Conservation (phyloP, 2,329 filamentous ascomycete genomes). For the Incumbomyces lentus region DNA sequence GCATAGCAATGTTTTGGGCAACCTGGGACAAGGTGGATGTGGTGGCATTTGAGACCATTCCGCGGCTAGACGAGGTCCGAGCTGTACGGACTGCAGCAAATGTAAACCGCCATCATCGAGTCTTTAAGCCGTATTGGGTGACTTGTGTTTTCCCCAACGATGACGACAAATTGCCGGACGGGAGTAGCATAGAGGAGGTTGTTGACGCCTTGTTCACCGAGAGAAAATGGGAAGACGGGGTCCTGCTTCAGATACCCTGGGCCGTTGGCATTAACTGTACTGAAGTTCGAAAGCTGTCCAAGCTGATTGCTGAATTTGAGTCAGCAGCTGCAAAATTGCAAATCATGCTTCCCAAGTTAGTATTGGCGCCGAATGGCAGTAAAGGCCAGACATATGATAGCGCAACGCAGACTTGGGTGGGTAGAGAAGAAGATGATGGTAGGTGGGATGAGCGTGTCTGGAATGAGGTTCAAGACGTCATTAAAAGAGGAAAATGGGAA, state of each 20-base stretch:
- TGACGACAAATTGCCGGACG: slow-evolving; percentile 46
- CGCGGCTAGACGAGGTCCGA: slow-evolving; percentile 50
- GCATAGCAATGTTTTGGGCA: slow-evolving; percentile 43
- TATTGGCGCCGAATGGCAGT: slow-evolving; percentile 60
- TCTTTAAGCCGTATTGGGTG: slow-evolving; percentile 46
- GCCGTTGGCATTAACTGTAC: slow-evolving; percentile 60
- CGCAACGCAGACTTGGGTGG: slow-evolving; percentile 49
- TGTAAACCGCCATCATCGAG: slow-evolving; percentile 16
- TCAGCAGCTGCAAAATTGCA: slow-evolving; percentile 30
- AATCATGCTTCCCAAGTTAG: slow-evolving; percentile 39
- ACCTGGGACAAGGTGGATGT: slow-evolving; percentile 38
- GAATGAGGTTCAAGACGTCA: slow-evolving; percentile 21
- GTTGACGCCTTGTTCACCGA: slow-evolving; percentile 29
- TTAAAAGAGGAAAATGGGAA: slow-evolving; percentile 14
- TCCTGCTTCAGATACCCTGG: slow-evolving; percentile 36
- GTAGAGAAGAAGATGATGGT: slow-evolving; percentile 6
- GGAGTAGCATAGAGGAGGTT: slow-evolving; percentile 37
- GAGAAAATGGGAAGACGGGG: slow-evolving; percentile 6
- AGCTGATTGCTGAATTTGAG: slow-evolving; percentile 23
- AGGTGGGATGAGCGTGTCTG: slow-evolving; percentile 26
- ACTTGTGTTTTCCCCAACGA: slow-evolving; percentile 52
- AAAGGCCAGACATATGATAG: slow-evolving; percentile 60
- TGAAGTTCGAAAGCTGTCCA: slow-evolving; percentile 26
- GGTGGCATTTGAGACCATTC: slow-evolving; percentile 57
- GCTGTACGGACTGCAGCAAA: slow-evolving; percentile 43